Percentiles rank a stretch among this genome's conserved stretches.
Evolutionary conservation across 768 basidiomycete genomes (phyloP).

Genomic region (Lactifluus subvellereus): DNA sequence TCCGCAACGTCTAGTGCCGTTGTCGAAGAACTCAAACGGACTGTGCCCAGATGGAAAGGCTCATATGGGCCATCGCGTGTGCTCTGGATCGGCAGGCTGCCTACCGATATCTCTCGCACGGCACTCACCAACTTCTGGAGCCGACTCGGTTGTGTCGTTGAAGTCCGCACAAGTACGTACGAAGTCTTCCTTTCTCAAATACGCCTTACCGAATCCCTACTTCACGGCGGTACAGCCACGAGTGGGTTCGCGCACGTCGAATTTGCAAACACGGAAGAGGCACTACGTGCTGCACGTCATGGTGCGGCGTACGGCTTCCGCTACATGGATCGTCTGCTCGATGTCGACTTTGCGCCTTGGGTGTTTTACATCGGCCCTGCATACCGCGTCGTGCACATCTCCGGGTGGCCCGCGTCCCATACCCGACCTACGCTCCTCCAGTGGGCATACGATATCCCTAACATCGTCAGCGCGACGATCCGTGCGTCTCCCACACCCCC

Average conservation of each 20-base stretch:
- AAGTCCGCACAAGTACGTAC: slow-evolving; percentile 17
- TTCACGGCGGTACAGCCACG: neutral
- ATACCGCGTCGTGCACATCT: slow-evolving; percentile 10
- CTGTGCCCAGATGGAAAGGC: slow-evolving; percentile 11
- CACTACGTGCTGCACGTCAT: slow-evolving; percentile 5
- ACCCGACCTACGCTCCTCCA: neutral
- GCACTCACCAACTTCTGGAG: slow-evolving; percentile 15
- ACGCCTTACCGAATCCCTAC: no score
- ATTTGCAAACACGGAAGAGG: slow-evolving; percentile 13
- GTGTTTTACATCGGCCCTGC: neutral
- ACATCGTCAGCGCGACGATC: neutral
- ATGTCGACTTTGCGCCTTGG: slow-evolving; percentile 15
- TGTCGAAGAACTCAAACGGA: slow-evolving; percentile 5
- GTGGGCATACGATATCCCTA: slow-evolving; percentile 7
- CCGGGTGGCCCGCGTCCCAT: slow-evolving; percentile 1
- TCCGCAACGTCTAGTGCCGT: neutral
- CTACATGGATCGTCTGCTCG: slow-evolving; percentile 3
- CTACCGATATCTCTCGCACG: neutral
- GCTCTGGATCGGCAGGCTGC: slow-evolving; percentile 14
- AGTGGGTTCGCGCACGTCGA: slow-evolving; percentile 18
- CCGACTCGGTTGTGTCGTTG: slow-evolving; percentile 18
- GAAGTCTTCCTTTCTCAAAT: neutral
- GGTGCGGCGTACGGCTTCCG: slow-evolving; percentile 15
- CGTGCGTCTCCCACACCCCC: neutral
- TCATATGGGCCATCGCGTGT: slow-evolving; percentile 3